Evolutionary conservation across 1,139 yeast species (phyloP), one percentile per base, ranked within the genome.

Genomic region (Wickerhamiella pararugosa): DNA sequence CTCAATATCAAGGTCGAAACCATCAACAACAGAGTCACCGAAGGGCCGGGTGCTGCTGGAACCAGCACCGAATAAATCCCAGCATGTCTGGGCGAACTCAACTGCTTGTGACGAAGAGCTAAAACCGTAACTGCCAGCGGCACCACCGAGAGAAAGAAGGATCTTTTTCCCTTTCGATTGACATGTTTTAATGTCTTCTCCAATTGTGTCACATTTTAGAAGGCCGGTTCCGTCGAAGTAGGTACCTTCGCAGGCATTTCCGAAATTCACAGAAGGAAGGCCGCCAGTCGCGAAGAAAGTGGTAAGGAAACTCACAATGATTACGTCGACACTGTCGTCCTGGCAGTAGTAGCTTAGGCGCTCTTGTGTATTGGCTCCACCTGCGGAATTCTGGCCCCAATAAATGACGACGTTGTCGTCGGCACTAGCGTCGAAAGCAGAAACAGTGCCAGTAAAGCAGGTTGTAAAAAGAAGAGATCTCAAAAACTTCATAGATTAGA

Each of bases 311-410:
- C 95, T 73, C 40, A 86, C 58, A 11, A 86, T 55, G 42, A 80
- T 69, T 46, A 83, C 78, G 54, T 84, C 95, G 32, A 77, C 80
- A 39, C 75, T 69, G 45, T 71, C 71, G 32, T 74, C 69, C 44
- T 71, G 66, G 66, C 96, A 87, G 64, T 84, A 83, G 45, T 67
- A 61, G 6, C 77, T 66, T 45, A 87, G 67, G 11, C 36, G 26
- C 10, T 38, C 21, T 27, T 38, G 41, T 35, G 73, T 57, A 29
- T 47, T 50, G 1, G 42, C 9, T 3, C 46, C 46, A n/a, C 84
- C 84, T 29, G 75, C 80, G 11, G 92, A 76, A 55, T 77, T 75
- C 63, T 86, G 96, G 37, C 96, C 96, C 95, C 95, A 86, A 62
- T 83, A 83, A 7, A 81, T 70, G 21, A 78, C 94, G 39, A 83